Conservation (phyloP, 2,329 filamentous ascomycete species). For the Arthroderma sp. region DNA sequence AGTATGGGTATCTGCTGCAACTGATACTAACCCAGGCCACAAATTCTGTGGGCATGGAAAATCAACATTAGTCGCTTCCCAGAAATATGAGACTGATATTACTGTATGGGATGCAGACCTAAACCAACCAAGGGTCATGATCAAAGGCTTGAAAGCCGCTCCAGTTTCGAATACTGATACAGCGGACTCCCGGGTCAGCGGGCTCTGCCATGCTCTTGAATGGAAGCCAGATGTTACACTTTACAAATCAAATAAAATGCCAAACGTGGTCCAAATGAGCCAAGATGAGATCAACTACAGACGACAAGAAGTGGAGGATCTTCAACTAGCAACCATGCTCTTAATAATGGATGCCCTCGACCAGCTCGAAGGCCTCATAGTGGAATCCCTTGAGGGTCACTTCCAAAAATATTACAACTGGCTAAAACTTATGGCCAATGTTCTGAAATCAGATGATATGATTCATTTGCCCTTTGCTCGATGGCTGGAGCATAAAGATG, state of each 20-base stretch:
- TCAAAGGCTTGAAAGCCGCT: slow-evolving; percentile 5
- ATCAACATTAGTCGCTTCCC: slow-evolving; percentile 16
- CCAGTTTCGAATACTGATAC: slow-evolving; percentile 4
- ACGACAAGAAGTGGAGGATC: slow-evolving; percentile 5
- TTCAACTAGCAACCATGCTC: slow-evolving; percentile 23
- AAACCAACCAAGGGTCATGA: slow-evolving; percentile 11
- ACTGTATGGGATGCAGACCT: slow-evolving; percentile 19
- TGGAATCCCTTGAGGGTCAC: slow-evolving; percentile 18
- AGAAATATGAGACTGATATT: slow-evolving; percentile 18
- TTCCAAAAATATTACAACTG: slow-evolving; percentile 22
- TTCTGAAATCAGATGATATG: slow-evolving; percentile 17
- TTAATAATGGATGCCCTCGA: slow-evolving; percentile 21
- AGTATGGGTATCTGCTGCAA: slow-evolving; percentile 23
- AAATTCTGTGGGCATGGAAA: slow-evolving; percentile 21
- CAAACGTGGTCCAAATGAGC: slow-evolving; percentile 8
- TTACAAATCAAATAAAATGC: slow-evolving; percentile 14
- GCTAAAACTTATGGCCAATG: slow-evolving; percentile 17
- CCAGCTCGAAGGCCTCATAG: slow-evolving; percentile 14
- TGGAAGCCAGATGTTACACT: slow-evolving; percentile 21
- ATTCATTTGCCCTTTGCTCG: slow-evolving; percentile 17
- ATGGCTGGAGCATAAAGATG: slow-evolving; percentile 16
- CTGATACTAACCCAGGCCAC: slow-evolving; percentile 15
- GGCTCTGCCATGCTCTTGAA: slow-evolving; percentile 19
- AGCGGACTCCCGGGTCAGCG: background rate
- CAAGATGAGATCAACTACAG: slow-evolving; percentile 5